A percentile compares a stretch with the other conserved stretches of the same genome.
Conservation (phyloP, 257 asterid genomes). For the Solanum rostratum region DNA sequence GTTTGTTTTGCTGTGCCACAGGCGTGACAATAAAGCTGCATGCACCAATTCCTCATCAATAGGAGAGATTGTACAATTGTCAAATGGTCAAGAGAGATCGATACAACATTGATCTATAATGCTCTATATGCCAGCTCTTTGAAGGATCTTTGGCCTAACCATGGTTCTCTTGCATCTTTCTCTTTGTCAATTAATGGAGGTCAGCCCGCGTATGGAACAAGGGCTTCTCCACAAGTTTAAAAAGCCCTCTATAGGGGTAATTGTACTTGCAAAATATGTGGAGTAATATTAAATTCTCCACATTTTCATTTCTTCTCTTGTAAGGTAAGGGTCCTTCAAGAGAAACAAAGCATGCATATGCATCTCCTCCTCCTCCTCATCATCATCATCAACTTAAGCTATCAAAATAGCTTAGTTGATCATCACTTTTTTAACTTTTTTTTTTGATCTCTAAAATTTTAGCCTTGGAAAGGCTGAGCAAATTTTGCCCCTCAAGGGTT, state of each 20-base stretch:
- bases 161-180: slow-evolving; percentile 50
- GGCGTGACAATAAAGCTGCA: slow-evolving; percentile 66
- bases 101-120: slow-evolving; percentile 12
- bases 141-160: slow-evolving; percentile 79
- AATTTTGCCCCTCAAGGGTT: neutral
- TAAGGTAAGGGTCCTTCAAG: slow-evolving; percentile 65
- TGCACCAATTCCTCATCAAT: slow-evolving; percentile 62
- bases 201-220: slow-evolving; percentile 30
- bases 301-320: slow-evolving; percentile 29
- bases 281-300: slow-evolving; percentile 6
- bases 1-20: slow-evolving; percentile 96
- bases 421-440: neutral
- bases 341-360: slow-evolving; percentile 41
- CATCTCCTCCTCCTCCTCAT: too few species aligned
- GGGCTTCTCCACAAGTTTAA: slow-evolving; percentile 23
- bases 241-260: slow-evolving; percentile 51
- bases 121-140: neutral
- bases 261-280: slow-evolving; percentile 19
- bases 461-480: slow-evolving; percentile 40
- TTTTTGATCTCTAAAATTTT: neutral
- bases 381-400: slow-evolving; percentile 20
- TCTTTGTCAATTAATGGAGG: slow-evolving; percentile 11
- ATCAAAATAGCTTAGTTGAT: slow-evolving; percentile 23
- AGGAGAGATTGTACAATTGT: slow-evolving; percentile 15
- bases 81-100: slow-evolving; percentile 21